These are phyloP conservation scores for Marasmius sp. DNA, from an alignment of 1,284 basidiomycete genomes.

Conservation along the genomic window DNA sequence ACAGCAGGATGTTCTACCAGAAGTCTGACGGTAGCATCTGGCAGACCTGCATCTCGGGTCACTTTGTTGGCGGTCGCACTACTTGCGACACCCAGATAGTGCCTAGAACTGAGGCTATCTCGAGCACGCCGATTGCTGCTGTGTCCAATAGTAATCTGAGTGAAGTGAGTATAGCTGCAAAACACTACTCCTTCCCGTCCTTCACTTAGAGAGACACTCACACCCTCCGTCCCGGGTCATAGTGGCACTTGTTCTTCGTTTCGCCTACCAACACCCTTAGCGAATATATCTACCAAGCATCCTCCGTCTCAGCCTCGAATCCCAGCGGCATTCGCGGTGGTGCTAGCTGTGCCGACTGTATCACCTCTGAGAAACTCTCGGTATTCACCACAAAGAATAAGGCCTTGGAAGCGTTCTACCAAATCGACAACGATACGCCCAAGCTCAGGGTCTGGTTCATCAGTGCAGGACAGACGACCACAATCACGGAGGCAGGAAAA, in stretches of 20 bases:
- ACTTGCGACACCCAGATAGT: constrained; percentile 6
- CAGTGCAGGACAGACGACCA: not conserved
- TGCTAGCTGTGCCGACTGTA: not conserved
- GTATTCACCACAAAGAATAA: not conserved
- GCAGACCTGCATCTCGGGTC: constrained; percentile 2
- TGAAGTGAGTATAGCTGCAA: not conserved
- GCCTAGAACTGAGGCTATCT: not conserved
- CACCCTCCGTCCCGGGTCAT: too few species aligned
- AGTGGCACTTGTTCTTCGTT: constrained; percentile 7
- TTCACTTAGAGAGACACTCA: too few species aligned
- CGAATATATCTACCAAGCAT: constrained; percentile 3
- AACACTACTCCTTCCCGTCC: not conserved
- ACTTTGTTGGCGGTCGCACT: not conserved
- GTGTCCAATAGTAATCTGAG: not conserved
- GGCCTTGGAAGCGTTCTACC: not conserved
- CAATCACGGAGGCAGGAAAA: not conserved
- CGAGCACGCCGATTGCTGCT: not conserved
- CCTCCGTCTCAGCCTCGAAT: not conserved
- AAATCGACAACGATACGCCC: not conserved
- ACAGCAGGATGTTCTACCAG: constrained; percentile 3
- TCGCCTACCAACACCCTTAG: constrained; percentile 1
- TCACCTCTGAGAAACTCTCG: not conserved
- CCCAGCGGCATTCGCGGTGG: constrained; percentile 4
- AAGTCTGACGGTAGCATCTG: not conserved
- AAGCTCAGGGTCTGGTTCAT: not conserved